These are phyloP conservation scores for Hygrocybe punicea DNA, from an alignment of 768 basidiomycete species.

Conservation along the genomic window DNA sequence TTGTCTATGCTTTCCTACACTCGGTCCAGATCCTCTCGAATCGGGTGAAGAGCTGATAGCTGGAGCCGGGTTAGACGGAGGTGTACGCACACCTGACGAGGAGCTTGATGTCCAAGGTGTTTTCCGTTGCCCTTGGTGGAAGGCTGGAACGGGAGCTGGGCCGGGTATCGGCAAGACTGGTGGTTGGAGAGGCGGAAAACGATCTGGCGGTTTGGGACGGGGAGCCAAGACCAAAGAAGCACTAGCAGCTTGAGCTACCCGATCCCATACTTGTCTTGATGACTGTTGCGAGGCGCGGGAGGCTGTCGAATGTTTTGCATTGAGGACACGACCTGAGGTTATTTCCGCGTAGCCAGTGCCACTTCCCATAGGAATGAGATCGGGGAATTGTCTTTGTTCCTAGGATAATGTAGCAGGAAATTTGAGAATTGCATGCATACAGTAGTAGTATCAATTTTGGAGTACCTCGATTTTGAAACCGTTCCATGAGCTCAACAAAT, in stretches of 20 bases:
- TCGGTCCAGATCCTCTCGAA: constrained; percentile 9
- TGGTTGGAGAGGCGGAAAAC: constrained; percentile 35
- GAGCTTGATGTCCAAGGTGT: constrained; percentile 60
- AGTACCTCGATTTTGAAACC: constrained; percentile 77
- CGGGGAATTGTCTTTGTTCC: constrained; percentile 86
- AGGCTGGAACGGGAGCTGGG: constrained; percentile 26
- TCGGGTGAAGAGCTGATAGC: constrained; percentile 24
- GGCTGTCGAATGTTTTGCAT: constrained; percentile 73
- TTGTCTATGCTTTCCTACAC: not conserved
- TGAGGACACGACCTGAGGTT: constrained; percentile 76
- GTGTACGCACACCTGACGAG: constrained; percentile 19
- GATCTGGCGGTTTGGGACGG: constrained; percentile 25
- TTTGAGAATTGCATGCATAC: not conserved
- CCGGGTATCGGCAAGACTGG: constrained; percentile 10
- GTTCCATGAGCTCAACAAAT: constrained; percentile 74
- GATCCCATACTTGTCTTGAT: constrained; percentile 75
- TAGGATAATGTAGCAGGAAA: no score
- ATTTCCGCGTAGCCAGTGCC: constrained; percentile 76
- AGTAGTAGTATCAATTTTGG: constrained; percentile 4
- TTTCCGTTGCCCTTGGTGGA: constrained; percentile 47
- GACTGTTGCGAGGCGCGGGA: constrained; percentile 53
- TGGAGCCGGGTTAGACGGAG: constrained; percentile 21
- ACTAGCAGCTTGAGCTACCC: constrained; percentile 79
- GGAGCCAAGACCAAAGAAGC: constrained; percentile 30
- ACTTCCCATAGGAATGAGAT: constrained; percentile 55